phyloP scores from a whole-genome alignment of 1,139 yeast species.

The Yamadazyma friedrichii region DNA sequence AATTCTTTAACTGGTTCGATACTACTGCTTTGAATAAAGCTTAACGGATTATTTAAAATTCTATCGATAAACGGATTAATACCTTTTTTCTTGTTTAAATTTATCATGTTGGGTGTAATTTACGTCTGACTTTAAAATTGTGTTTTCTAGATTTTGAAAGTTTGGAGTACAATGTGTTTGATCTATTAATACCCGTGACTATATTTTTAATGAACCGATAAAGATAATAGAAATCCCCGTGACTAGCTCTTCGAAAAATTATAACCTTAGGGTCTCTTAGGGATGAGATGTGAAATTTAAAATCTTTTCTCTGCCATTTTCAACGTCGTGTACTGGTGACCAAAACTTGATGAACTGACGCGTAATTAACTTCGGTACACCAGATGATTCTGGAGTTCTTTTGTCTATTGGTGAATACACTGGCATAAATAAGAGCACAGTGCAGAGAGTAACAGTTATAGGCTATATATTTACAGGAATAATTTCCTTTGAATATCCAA shows the following conservation, averaged over 20 bases:
- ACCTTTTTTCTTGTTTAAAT: slow-evolving; percentile 15
- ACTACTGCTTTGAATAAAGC: slow-evolving; percentile 48
- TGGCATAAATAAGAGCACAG: too few relatives aligned
- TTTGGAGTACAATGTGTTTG: background rate
- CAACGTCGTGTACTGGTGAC: slow-evolving; percentile 2
- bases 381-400: background rate
- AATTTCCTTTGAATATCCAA: slow-evolving; percentile 18
- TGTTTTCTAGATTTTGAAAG: background rate
- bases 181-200: background rate
- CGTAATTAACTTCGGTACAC: background rate
- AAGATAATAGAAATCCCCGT: too few relatives aligned
- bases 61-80: slow-evolving; percentile 52
- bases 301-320: slow-evolving; percentile 1
- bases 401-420: too few relatives aligned
- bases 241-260: background rate
- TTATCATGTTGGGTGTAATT: slow-evolving; percentile 4
- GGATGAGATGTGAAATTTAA: slow-evolving; percentile 6
- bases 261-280: background rate
- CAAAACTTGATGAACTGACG: background rate
- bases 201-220: too few relatives aligned
- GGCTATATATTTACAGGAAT: background rate
- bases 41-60: slow-evolving; percentile 56
- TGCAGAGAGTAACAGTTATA: background rate
- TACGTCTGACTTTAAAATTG: too few relatives aligned
- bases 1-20: slow-evolving; percentile 16